Evolutionary conservation across 2,329 filamentous ascomycete species (phyloP), one percentile per base, ranked within the genome.

Genomic region (Pyricularia sp.): DNA sequence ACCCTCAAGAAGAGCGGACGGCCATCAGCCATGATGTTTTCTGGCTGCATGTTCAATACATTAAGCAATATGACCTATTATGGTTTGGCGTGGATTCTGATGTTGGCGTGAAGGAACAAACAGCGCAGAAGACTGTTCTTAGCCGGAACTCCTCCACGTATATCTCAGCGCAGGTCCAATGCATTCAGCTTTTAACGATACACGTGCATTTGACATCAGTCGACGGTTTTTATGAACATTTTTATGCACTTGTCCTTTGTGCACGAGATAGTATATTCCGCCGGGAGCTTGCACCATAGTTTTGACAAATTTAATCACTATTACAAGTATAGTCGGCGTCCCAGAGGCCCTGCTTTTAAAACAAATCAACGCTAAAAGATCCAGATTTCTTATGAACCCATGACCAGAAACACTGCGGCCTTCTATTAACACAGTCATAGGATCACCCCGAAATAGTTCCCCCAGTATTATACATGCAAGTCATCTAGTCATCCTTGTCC

Each of bases 401-500:
- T 55, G 20, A 55, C 42, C 42, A 9, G 42, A n/a, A 55, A 55
- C 20, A n/a, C 42, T n/a, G 20, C n/a, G 42, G 42, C 42, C 11
- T 20, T 55, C 42, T 55, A 17, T 55, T 20, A 9, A n/a, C 42
- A 20, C 4, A 55, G 42, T n/a, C 20, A 6, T n/a, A 26, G 23
- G 4, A 63, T 20, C 59, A 26, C 26, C 26, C 14, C 17, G 25
- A 63, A 17, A 26, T 11, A 26, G 14, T 20, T 28, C 23, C 6
- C 31, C 25, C 4, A 28, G 25, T 28, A 20, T 28, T 28, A 20
- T 28, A 28, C 59, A 30, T 9, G 25, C 59, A 55, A 55, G 20
- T 55, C 64, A 23, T 59, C 75, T 74, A 88, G 69, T 88, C 86
- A 69, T 89, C 86, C 79, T 86, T 87, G 71, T 87, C 85, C 11